Evolutionary conservation across 371 early-diverging fungal species (phyloP).

Genomic region (Circinella umbellata): DNA sequence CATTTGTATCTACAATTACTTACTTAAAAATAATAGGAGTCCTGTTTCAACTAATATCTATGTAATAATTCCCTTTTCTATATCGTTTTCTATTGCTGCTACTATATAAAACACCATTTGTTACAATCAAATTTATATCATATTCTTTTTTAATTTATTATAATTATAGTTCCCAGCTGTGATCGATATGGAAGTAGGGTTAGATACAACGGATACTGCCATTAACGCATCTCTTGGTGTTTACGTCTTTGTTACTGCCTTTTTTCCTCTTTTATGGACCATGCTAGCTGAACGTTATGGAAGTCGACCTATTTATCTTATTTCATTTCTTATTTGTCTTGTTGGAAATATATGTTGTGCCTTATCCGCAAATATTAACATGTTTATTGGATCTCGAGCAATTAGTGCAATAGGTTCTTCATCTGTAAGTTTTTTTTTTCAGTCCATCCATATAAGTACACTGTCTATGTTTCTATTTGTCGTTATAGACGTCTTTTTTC

Average conservation of each 20-base stretch:
- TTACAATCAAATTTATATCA: too few relatives aligned
- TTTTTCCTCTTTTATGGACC: slow-evolving; percentile 39
- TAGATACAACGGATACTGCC: slow-evolving; percentile 30
- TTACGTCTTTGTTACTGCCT: slow-evolving; percentile 30
- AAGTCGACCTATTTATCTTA: slow-evolving; percentile 30
- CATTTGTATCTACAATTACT: neutral
- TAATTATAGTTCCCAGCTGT: slow-evolving; percentile 30
- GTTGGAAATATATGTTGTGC: slow-evolving; percentile 33
- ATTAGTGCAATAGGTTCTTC: slow-evolving; percentile 33
- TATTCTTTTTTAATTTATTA: neutral
- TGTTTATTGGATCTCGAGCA: slow-evolving; percentile 35
- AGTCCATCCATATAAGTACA: too few relatives aligned
- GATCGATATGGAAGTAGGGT: slow-evolving; percentile 22
- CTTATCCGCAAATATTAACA: slow-evolving; percentile 28
- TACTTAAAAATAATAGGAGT: slow-evolving; percentile 1
- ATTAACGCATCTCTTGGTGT: slow-evolving; percentile 38
- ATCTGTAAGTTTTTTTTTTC: slow-evolving; percentile 14
- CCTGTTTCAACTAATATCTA: slow-evolving; percentile 30
- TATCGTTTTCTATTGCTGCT: neutral
- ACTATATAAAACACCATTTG: neutral
- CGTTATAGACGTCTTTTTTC: too few relatives aligned
- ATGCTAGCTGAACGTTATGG: slow-evolving; percentile 21
- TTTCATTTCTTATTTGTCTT: slow-evolving; percentile 30
- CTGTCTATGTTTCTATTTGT: too few relatives aligned
- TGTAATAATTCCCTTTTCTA: neutral